phyloP scores from a whole-genome alignment of 2,329 filamentous ascomycete species.

The Trichoderma afroharzianum region DNA sequence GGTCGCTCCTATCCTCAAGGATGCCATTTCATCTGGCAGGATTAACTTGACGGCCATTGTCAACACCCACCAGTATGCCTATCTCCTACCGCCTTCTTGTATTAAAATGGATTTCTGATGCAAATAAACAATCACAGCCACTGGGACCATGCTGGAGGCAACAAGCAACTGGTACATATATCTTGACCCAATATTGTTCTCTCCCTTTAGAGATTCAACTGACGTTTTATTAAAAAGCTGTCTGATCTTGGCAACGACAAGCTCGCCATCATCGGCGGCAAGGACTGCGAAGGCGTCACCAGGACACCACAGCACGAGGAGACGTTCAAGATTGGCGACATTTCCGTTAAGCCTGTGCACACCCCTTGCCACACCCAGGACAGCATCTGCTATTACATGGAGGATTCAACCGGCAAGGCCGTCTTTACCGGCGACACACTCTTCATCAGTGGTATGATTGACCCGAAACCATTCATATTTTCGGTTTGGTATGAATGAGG shows the following conservation, averaged over 20 bases:
- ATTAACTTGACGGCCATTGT: constrained; percentile 87
- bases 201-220: neutral
- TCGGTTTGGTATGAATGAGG: neutral
- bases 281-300: constrained; percentile 77
- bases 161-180: constrained; percentile 65
- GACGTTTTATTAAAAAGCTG: constrained; percentile 24
- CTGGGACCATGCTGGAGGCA: constrained; percentile 91
- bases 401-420: constrained; percentile 70
- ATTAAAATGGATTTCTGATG: constrained; percentile 7
- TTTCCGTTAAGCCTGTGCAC: constrained; percentile 82
- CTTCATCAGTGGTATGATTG: constrained; percentile 73
- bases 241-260: constrained; percentile 52
- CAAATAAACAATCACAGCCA: constrained; percentile 56
- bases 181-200: neutral
- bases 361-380: constrained; percentile 98
- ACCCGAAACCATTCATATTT: too few relatives aligned
- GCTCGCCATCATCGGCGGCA: constrained; percentile 80
- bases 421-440: constrained; percentile 97
- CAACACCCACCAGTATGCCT: constrained; percentile 89
- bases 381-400: constrained; percentile 91
- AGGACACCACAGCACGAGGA: constrained; percentile 71
- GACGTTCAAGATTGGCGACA: constrained; percentile 77
- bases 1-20: constrained; percentile 63
- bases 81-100: neutral
- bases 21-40: constrained; percentile 64